phyloP scores from a whole-genome alignment of 371 early-diverging fungal species.

The Actinomortierella wolfii region DNA sequence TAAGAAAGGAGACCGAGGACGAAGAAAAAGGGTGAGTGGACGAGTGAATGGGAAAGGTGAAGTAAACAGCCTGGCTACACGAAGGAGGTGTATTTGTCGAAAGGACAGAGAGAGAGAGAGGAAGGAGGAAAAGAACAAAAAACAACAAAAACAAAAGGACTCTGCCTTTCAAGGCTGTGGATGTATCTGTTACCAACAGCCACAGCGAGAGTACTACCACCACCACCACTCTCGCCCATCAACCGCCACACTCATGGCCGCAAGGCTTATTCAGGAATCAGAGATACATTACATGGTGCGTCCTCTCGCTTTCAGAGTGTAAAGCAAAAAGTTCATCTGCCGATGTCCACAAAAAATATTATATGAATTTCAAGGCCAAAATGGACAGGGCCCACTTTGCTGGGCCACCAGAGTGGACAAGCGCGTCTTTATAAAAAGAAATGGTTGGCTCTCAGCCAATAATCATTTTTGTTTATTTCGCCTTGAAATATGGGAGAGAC shows the following conservation, averaged over 20 bases:
- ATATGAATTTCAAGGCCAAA: too few relatives aligned
- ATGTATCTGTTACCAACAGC: background rate
- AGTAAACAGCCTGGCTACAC: background rate
- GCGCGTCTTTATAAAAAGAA: too few relatives aligned
- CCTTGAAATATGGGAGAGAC: too few relatives aligned
- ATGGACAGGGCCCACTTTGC: too few relatives aligned
- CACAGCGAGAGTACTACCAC: background rate
- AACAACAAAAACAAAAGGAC: background rate
- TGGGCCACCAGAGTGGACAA: too few relatives aligned
- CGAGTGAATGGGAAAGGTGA: slow-evolving; percentile 2
- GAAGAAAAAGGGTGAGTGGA: slow-evolving; percentile 1
- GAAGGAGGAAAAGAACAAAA: background rate
- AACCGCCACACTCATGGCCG: background rate
- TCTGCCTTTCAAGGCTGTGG: too few relatives aligned
- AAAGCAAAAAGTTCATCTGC: too few relatives aligned
- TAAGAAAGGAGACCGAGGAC: background rate
- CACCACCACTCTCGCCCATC: too few relatives aligned
- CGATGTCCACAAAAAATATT: too few relatives aligned
- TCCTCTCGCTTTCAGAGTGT: too few relatives aligned
- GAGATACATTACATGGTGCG: background rate
- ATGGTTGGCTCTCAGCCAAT: too few relatives aligned
- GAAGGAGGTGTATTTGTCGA: background rate
- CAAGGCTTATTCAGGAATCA: slow-evolving; percentile 3
- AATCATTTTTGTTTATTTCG: too few relatives aligned
- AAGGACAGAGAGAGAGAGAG: background rate